Evolutionary conservation across 345 rosid genomes (phyloP), one percentile per base, ranked within the genome.

Genomic region (Lepidium didymum): DNA sequence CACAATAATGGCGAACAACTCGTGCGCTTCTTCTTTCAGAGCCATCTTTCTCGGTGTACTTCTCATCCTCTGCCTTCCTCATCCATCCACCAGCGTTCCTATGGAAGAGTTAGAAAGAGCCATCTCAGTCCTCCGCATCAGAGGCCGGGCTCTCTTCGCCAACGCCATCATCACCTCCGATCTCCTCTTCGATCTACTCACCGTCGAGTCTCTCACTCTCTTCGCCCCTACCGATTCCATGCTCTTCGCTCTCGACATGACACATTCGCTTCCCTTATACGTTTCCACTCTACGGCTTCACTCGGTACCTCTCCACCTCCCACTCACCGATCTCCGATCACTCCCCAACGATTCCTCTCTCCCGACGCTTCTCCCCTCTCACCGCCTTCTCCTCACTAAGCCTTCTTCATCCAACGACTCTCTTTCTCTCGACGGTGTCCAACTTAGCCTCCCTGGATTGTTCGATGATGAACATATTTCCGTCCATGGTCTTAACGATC

Each of bases 81-180:
- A 3, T 12, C 57, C 67, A 13, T 73, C 80, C 9, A 9, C 59
- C 8, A 64, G 64, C 16, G 73, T 83, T n/a, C 68, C 81, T 8
- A 51, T 67, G 54, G 64, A 59, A 35, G 84, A 81, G 42, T 42
- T 83, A 4, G 85, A 83, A 54, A 52, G 76, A 56, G 68, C 73
- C 49, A 71, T 79, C 63, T 23, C 74, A 9, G 44, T 73, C 23
- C 85, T 83, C 55, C 83, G 79, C 11, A 41, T 57, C 60, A 69
- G 68, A 58, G 83, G 83, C 47, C 75, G 83, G 58, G 62, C 74
- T 31, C 87, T 79, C 73, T 79, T 83, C 68, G 77, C 83, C 27
- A 83, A 83, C 77, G 83, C 85, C 50, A 79, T 83, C 73, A 68
- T 81, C 69, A 81, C 83, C 19, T 79, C 85, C 38, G 85, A 81